Percentiles rank a stretch among this genome's conserved stretches.
Conservation (phyloP, 805 yeast genomes). For the Wickerhamomyces ciferrii region DNA sequence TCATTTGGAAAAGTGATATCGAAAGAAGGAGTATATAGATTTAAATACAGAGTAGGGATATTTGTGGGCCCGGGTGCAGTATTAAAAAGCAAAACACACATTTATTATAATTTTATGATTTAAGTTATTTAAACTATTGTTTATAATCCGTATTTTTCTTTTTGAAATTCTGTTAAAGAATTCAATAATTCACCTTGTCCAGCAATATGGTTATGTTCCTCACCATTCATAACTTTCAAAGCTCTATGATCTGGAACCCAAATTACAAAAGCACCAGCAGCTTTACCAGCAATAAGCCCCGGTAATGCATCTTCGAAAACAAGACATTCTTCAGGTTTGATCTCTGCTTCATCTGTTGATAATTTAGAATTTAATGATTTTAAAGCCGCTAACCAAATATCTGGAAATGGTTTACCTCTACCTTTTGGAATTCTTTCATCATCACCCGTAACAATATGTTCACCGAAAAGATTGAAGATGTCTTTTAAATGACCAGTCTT, state of each 20-base stretch:
- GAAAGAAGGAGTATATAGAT: too few relatives aligned
- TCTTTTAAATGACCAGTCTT: slow-evolving; percentile 68
- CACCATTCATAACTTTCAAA: slow-evolving; percentile 43
- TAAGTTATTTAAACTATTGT: too few relatives aligned
- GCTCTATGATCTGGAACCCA: slow-evolving; percentile 94
- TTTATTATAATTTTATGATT: too few relatives aligned
- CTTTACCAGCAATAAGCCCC: slow-evolving; percentile 80
- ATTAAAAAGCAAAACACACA: too few relatives aligned
- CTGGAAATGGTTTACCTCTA: slow-evolving; percentile 90
- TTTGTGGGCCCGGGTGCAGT: too few relatives aligned
- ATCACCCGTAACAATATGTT: slow-evolving; percentile 81
- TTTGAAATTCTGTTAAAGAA: slow-evolving; percentile 49
- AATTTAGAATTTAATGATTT: slow-evolving; percentile 58
- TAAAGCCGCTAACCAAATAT: slow-evolving; percentile 84
- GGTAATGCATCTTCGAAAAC: slow-evolving; percentile 96
- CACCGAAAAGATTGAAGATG: slow-evolving; percentile 61
- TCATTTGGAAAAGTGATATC: too few relatives aligned
- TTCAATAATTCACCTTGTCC: slow-evolving; percentile 52
- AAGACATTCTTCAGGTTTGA: slow-evolving; percentile 72
- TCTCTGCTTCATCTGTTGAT: slow-evolving; percentile 31
- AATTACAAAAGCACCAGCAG: slow-evolving; percentile 80
- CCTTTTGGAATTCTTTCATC: slow-evolving; percentile 79
- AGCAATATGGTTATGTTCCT: slow-evolving; percentile 45
- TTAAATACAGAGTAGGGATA: too few relatives aligned
- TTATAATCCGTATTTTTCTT: slow-evolving; percentile 37